Evolutionary conservation across 78 protist species (phyloP), one percentile per base, ranked within the genome.

Genomic region (Dictyostelium intermedium): DNA sequence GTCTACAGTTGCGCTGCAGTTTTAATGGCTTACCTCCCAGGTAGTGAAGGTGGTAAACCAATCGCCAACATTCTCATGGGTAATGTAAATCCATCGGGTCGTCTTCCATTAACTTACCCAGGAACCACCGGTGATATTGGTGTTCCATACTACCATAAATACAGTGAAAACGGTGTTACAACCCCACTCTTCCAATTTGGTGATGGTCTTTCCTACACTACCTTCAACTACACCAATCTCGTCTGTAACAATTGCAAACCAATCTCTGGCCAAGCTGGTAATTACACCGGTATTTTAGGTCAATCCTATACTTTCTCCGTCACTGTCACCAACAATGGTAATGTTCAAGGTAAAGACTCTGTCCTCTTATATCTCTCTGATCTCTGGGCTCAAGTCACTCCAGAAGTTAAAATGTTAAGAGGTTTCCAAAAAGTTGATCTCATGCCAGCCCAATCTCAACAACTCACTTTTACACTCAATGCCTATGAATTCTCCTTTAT

Each of bases 51-150:
- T 53, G 98, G 98, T 37, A 56, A 78, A 50, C 92, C 97, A 53
- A 47, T 96, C 25, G 95, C 96, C 32, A 95, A 96, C 50, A 91
- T 94, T 37, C 35, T 96, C 27, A 45, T 87, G 41, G 98, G 98
- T n/a, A 50, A 85, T 41, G 70, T 78, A 60, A 96, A 96, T 39
- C 98, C 98, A 79, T 85, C 95, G 16, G 98, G 97, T n/a, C 50
- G 93, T 32, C 87, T 94, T 16, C 98, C 98, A 63, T 5, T 91
- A 70, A 93, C 97, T 66, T 96, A 93, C 35, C 98, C 98, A 27
- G 4, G 66, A n/a, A 18, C 7, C 16, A 41, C 76, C 9, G 91
- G 78, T 34, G 96, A 82, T 20, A 77, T 92, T 9, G 87, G 80
- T 45, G 92, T 86, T 23, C 87, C 87, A 53, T 91, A 70, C 30